Evolutionary conservation across 176 grass and related monocot species (phyloP).

Genomic region (Hordeum marinum): DNA sequence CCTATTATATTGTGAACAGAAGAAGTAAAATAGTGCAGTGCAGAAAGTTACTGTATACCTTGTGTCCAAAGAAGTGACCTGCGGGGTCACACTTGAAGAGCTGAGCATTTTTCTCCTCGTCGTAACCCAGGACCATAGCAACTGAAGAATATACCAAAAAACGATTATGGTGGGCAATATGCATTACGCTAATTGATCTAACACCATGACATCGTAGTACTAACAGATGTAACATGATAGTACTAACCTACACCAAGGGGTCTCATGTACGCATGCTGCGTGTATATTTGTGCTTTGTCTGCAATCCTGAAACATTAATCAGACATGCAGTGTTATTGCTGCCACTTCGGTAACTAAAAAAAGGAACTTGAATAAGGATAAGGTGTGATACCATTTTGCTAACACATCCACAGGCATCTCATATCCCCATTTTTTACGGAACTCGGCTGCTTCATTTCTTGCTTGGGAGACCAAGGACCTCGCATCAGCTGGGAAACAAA

Average conservation of each 20-base stretch:
- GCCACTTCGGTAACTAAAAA: neutral
- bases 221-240: neutral
- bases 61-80: conserved; percentile 96
- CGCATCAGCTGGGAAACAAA: conserved; percentile 72
- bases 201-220: neutral
- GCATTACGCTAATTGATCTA: neutral
- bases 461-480: conserved; percentile 97
- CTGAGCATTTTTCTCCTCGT: conserved; percentile 98
- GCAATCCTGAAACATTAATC: conserved; percentile 69
- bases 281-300: conserved; percentile 98
- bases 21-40: neutral
- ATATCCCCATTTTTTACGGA: conserved; percentile 98
- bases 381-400: conserved; percentile 65
- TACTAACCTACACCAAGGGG: conserved; percentile 93
- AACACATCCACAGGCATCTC: conserved; percentile 97
- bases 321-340: conserved; percentile 11
- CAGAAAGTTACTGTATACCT: conserved; percentile 44
- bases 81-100: conserved; percentile 98
- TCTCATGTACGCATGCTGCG: conserved; percentile 98
- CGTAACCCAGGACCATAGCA: conserved; percentile 89
- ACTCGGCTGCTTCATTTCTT: conserved; percentile 97
- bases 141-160: conserved; percentile 40
- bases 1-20: too few species aligned
- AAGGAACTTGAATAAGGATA: neutral
- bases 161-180: conserved; percentile 8